Evolutionary conservation across 441 rosid genomes (phyloP).

Genomic region (Dalechampia spathulata): DNA sequence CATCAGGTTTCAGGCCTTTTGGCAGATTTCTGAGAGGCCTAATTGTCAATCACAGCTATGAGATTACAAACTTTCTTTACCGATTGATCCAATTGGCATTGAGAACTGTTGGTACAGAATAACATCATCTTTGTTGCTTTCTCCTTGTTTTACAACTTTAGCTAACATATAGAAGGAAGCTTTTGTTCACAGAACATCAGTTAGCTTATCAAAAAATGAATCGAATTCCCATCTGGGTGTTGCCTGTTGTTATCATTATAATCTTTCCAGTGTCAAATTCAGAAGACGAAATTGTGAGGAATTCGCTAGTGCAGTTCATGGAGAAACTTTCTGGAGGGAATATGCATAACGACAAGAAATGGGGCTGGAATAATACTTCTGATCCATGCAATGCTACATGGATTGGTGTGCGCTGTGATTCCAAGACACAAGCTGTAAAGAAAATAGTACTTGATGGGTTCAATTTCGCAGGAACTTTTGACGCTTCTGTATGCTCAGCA

Average conservation of each 20-base stretch:
- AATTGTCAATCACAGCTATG: conserved; percentile 1
- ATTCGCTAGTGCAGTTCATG: conserved; percentile 39
- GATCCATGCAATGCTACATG: conserved; percentile 49
- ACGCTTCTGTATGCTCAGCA: conserved; percentile 35
- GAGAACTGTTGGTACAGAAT: background rate
- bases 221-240: conserved; percentile 17
- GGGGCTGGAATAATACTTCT: conserved; percentile 48
- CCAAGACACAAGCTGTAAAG: conserved; percentile 15
- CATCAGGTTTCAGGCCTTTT: conserved; percentile 7
- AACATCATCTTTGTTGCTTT: conserved; percentile 13
- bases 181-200: background rate
- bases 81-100: conserved; percentile 35
- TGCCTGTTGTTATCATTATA: conserved; percentile 28
- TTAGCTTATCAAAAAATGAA: conserved; percentile 16
- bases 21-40: conserved; percentile 7
- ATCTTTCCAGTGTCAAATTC: conserved; percentile 23
- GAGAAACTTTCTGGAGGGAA: conserved; percentile 33
- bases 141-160: conserved; percentile 7
- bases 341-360: conserved; percentile 12
- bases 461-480: conserved; percentile 39
- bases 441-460: conserved; percentile 37
- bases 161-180: conserved; percentile 2
- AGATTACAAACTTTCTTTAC: conserved; percentile 9
- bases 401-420: conserved; percentile 37
- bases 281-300: conserved; percentile 30